Conservation (phyloP, 1,284 basidiomycete genomes). For the Ustilago trichophora region DNA sequence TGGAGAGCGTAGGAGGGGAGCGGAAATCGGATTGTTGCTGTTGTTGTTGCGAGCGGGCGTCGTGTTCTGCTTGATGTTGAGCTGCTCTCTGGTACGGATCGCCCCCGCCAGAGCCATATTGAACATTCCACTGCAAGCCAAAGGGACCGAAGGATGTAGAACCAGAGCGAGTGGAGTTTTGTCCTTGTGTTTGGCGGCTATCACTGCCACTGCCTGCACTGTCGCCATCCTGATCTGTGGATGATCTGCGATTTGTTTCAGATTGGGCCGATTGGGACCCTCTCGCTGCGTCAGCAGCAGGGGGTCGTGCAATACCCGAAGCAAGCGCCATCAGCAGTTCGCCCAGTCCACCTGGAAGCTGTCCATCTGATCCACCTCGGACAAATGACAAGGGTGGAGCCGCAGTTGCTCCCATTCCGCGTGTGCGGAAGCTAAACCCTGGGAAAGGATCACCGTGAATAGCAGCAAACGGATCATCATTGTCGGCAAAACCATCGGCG, state of each 20-base stretch:
- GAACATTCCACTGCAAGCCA: conserved; percentile 40
- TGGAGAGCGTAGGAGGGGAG: conserved; percentile 28
- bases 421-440: conserved; percentile 7
- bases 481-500: conserved; percentile 2
- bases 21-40: too few relatives aligned
- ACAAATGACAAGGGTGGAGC: neutral
- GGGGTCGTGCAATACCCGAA: conserved; percentile 3
- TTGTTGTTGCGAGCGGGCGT: conserved; percentile 7
- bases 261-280: conserved; percentile 1
- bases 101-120: conserved; percentile 30
- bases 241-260: neutral
- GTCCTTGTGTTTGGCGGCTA: neutral
- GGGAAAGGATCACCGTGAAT: conserved; percentile 3
- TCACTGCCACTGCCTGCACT: too few relatives aligned
- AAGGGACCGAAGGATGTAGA: conserved; percentile 36
- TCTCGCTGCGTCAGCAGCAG: too few relatives aligned
- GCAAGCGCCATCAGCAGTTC: conserved; percentile 21
- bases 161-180: conserved; percentile 12
- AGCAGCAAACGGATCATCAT: conserved; percentile 2
- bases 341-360: conserved; percentile 9
- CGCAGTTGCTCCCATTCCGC: neutral
- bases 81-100: conserved; percentile 18
- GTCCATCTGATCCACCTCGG: neutral
- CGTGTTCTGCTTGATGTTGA: conserved; percentile 16
- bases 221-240: neutral